Evolutionary conservation across 495 filamentous ascomycete genomes (phyloP).

Genomic region (Penicillium coprophilum): DNA sequence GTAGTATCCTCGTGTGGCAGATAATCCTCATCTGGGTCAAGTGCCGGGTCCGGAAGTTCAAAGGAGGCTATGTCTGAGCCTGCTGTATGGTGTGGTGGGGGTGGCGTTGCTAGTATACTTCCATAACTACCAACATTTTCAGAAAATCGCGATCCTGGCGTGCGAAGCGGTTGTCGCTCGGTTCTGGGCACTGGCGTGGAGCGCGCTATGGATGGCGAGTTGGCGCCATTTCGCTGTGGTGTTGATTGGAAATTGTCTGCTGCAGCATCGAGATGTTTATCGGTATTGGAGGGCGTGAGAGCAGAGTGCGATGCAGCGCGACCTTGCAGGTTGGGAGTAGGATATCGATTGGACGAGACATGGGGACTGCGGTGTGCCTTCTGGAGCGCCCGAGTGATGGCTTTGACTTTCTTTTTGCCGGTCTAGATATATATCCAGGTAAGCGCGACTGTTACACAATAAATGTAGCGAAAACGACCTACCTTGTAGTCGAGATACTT

Average conservation of each 20-base stretch:
- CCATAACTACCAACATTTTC: conserved; percentile 60
- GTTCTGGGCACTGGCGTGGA: conserved; percentile 29
- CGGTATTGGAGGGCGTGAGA: conserved; percentile 17
- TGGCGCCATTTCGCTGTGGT: conserved; percentile 12
- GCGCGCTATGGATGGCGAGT: conserved; percentile 19
- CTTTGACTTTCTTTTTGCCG: conserved; percentile 91
- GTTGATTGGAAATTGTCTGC: conserved; percentile 17
- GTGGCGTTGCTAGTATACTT: conserved; percentile 69
- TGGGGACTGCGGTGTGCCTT: conserved; percentile 57
- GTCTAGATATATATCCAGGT: conserved; percentile 31
- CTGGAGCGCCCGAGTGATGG: conserved; percentile 67
- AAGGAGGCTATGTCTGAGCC: conserved; percentile 49
- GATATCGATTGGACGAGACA: conserved; percentile 39
- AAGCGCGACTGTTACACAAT: not conserved
- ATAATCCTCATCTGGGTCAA: conserved; percentile 48
- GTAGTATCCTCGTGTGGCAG: conserved; percentile 25
- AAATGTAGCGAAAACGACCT: not conserved
- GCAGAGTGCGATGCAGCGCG: conserved; percentile 24
- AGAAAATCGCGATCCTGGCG: conserved; percentile 41
- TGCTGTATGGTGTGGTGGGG: conserved; percentile 26
- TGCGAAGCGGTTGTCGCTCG: conserved; percentile 42
- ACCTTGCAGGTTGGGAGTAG: conserved; percentile 30
- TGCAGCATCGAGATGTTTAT: conserved; percentile 27
- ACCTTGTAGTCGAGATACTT: conserved; percentile 94
- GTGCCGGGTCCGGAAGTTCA: conserved; percentile 73